Percentiles rank a stretch among this genome's conserved stretches.
These are phyloP conservation scores for Stagonosporopsis chrysanthemi DNA, from an alignment of 2,329 filamentous ascomycete genomes.

Conservation along the genomic window DNA sequence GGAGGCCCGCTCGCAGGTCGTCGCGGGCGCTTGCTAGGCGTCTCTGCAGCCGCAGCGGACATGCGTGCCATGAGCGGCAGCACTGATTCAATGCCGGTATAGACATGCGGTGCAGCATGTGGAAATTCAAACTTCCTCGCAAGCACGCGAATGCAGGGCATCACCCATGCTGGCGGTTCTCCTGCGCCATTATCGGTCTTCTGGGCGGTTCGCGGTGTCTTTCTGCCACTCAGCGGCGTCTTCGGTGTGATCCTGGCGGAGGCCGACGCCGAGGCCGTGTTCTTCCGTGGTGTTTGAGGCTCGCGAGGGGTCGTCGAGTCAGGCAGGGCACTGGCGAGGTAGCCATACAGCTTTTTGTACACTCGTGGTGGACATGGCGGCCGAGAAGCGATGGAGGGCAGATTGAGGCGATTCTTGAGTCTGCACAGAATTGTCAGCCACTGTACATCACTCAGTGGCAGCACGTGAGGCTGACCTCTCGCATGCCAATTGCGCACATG, in stretches of 20 bases:
- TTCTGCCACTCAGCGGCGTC: slow-evolving; percentile 32
- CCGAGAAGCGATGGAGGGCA: slow-evolving; percentile 44
- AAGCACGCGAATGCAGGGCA: slow-evolving; percentile 70
- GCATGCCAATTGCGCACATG: slow-evolving; percentile 70
- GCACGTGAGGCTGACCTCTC: slow-evolving; percentile 65
- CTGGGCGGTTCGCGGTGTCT: slow-evolving; percentile 32
- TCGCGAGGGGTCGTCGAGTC: slow-evolving; percentile 38
- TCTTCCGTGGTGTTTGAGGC: slow-evolving; percentile 45
- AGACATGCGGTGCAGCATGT: slow-evolving; percentile 73
- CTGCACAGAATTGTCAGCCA: slow-evolving; percentile 58
- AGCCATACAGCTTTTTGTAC: slow-evolving; percentile 84
- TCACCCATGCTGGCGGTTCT: slow-evolving; percentile 66
- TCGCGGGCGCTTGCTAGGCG: slow-evolving; percentile 59
- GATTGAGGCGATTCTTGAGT: slow-evolving; percentile 63
- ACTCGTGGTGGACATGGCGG: slow-evolving; percentile 54
- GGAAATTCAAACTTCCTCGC: slow-evolving; percentile 68
- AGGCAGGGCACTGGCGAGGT: slow-evolving; percentile 77
- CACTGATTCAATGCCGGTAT: slow-evolving; percentile 72
- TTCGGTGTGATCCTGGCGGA: slow-evolving; percentile 38
- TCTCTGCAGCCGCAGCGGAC: slow-evolving; percentile 40
- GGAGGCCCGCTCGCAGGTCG: slow-evolving; percentile 38
- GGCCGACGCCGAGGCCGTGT: slow-evolving; percentile 26
- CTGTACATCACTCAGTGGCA: not conserved
- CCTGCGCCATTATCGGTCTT: slow-evolving; percentile 22
- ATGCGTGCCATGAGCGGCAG: slow-evolving; percentile 48